Conservation (phyloP, 2,329 filamentous ascomycete genomes). For the Fusarium goolgardi region DNA sequence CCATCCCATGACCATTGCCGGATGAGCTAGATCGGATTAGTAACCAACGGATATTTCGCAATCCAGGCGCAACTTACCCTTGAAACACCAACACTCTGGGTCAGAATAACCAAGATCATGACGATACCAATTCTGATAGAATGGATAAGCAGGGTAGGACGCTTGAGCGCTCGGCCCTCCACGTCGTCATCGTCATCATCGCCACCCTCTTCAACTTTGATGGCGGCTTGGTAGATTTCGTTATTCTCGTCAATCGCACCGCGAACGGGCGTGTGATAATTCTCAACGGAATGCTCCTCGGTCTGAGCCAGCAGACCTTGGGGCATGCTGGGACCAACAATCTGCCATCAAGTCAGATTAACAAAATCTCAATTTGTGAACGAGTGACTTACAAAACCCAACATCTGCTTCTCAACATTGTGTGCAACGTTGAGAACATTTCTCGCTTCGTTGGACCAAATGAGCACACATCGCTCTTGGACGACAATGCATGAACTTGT, state of each 20-base stretch:
- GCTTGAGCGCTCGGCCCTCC: conserved; percentile 35
- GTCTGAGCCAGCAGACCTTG: conserved; percentile 39
- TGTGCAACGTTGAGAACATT: conserved; percentile 43
- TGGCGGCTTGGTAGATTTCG: conserved; percentile 41
- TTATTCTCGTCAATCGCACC: conserved; percentile 46
- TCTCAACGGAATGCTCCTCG: conserved; percentile 37
- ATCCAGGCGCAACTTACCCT: conserved; percentile 19
- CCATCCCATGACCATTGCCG: conserved; percentile 42
- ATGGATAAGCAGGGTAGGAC: conserved; percentile 41
- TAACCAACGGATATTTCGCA: background rate
- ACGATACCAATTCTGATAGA: conserved; percentile 44
- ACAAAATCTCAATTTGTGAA: fast-evolving
- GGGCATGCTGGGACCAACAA: conserved; percentile 45
- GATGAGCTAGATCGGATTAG: conserved; percentile 9
- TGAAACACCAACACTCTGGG: conserved; percentile 43
- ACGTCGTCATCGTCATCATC: conserved; percentile 37
- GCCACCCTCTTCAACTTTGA: conserved; percentile 46
- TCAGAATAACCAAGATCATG: conserved; percentile 45
- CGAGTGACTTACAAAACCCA: conserved; percentile 39
- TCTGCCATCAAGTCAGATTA: conserved; percentile 1
- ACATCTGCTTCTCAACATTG: conserved; percentile 44
- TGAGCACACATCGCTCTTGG: conserved; percentile 40
- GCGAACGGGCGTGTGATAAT: conserved; percentile 36
- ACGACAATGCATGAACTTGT: conserved; percentile 41
- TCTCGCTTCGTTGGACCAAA: conserved; percentile 44